Evolutionary conservation across 164 flowering plant species (phyloP), one percentile per base, ranked within the genome.

Genomic region (Litsea cubeba): DNA sequence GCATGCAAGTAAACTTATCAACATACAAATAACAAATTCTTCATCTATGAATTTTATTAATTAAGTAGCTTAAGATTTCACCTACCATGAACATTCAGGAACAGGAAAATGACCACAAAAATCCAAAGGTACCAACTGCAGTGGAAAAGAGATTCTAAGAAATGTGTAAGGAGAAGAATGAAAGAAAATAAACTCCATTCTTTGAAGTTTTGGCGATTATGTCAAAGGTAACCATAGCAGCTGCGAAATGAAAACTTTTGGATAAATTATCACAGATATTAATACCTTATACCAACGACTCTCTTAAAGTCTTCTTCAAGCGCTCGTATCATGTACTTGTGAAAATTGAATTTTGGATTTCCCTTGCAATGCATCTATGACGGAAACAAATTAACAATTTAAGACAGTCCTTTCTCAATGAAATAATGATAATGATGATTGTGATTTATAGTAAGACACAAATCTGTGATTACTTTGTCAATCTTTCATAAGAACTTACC

Each of bases 201-300:
- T 40, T 40, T 40, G 46, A 40, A 40, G 46, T 40, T 40, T 40
- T 40, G 46, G 10, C 7, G 46, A 40, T 40, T 40, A 40, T 40
- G 46, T 8, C 46, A 40, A 54, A 15, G 20, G 25, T 2, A 25
- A 25, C 15, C 25, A 25, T n/a, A 66, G 20, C 10, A 66, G 14
- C 10, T 66, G 40, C 5, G 2, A 66, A 40, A 5, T 7, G 1
- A 25, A 30, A 66, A 66, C 20, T 66, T 5, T 40, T 11, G 25
- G 46, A n/a, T 2, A 20, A 28, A 17, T 67, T 15, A 40, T 35
- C 5, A 15, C 70, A 67, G 70, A 67, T 18, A 23, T 30, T 5
- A 40, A n/a, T 76, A 76, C 79, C 79, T 76, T 71, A 76, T 76
- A 58, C 79, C 79, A 76, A 76, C 75, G 58, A 76, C 79, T 67